Conservation (phyloP, 148 eudicot genomes). For the Heliosperma pusillum region DNA sequence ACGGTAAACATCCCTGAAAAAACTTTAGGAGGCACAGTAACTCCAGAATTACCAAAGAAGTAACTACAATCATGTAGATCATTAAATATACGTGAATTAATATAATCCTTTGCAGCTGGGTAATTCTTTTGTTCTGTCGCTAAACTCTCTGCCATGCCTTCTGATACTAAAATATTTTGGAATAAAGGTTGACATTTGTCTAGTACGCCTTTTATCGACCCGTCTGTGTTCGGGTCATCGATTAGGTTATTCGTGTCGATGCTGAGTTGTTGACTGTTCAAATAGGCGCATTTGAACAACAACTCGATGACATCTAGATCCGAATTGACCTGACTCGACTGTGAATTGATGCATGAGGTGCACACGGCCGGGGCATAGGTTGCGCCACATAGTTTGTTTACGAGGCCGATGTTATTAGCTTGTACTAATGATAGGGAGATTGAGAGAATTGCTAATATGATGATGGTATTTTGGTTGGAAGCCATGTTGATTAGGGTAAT, state of each 20-base stretch:
- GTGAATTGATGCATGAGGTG: neutral
- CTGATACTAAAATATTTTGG: neutral
- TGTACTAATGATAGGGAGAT: neutral
- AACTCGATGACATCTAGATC: neutral
- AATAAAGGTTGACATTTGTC: neutral
- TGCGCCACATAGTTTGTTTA: conserved; percentile 1
- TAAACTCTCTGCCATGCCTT: neutral
- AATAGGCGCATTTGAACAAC: neutral
- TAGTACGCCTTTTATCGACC: neutral
- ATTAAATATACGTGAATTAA: no score
- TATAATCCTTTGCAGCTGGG: neutral
- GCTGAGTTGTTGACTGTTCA: neutral
- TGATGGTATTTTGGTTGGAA: neutral
- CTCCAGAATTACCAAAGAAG: no score
- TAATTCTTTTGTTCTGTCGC: neutral
- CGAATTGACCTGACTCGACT: neutral
- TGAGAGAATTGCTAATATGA: neutral
- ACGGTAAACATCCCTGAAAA: no score
- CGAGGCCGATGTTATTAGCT: neutral
- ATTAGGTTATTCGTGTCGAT: neutral
- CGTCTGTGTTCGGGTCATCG: neutral
- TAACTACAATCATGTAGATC: no score
- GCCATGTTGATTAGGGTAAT: neutral
- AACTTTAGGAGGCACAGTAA: no score
- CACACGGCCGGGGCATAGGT: neutral